phyloP scores from a whole-genome alignment of 1,284 basidiomycete species.

The Rhodotorula sp. region DNA sequence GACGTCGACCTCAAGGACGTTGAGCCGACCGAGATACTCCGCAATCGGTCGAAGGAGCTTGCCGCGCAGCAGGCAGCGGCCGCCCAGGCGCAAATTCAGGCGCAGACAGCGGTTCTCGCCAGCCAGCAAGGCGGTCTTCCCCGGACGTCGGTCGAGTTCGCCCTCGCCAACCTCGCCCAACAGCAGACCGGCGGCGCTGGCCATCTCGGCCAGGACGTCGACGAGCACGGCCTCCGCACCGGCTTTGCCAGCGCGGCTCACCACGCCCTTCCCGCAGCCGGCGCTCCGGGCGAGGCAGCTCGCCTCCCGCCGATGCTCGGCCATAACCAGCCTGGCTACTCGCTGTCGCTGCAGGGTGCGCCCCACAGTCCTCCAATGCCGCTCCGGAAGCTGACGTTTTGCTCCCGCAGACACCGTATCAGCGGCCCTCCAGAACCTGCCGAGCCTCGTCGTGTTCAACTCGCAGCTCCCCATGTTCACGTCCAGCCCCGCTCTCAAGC shows the following conservation, averaged over 20 bases:
- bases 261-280: constrained; percentile 25
- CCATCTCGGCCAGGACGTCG: constrained; percentile 53
- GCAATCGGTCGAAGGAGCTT: constrained; percentile 57
- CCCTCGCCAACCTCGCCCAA: constrained; percentile 59
- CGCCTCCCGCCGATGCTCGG: constrained; percentile 36
- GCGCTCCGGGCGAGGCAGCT: constrained; percentile 28
- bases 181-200: constrained; percentile 69
- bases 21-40: constrained; percentile 78
- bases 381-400: neutral
- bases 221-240: constrained; percentile 20
- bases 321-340: constrained; percentile 42
- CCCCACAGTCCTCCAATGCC: too few species aligned
- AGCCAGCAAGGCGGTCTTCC: constrained; percentile 4
- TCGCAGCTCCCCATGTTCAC: constrained; percentile 61
- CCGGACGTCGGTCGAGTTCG: constrained; percentile 54
- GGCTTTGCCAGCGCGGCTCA: constrained; percentile 21
- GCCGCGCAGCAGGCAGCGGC: constrained; percentile 48
- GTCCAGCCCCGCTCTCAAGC: constrained; percentile 80
- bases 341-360: constrained; percentile 41
- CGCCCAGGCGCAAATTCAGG: constrained; percentile 41
- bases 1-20: constrained; percentile 83
- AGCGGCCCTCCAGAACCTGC: constrained; percentile 70
- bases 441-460: constrained; percentile 74
- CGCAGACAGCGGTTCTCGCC: constrained; percentile 6
- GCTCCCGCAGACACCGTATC: constrained; percentile 53